phyloP scores from a whole-genome alignment of 1,139 yeast species.

The Eremothecium coryli region DNA sequence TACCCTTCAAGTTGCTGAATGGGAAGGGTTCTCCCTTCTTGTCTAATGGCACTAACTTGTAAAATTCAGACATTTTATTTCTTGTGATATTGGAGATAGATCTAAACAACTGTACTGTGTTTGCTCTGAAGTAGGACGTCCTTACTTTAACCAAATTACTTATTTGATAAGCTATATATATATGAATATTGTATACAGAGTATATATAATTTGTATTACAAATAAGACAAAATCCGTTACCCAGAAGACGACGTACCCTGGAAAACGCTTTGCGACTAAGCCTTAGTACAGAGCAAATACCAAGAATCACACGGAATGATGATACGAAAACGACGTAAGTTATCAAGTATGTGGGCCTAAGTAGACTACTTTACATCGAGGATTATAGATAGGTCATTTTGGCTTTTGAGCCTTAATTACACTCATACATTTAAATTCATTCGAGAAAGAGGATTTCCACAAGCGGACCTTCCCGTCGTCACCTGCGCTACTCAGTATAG shows the following conservation, averaged over 20 bases:
- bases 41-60: slow-evolving; percentile 48
- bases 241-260: too few relatives aligned
- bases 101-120: too few relatives aligned
- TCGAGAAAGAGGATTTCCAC: slow-evolving; percentile 83
- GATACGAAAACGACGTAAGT: too few relatives aligned
- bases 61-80: slow-evolving; percentile 36
- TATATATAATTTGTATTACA: too few relatives aligned
- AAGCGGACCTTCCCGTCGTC: slow-evolving; percentile 88
- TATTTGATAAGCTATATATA: neutral
- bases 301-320: too few relatives aligned
- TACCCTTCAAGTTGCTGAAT: slow-evolving; percentile 60
- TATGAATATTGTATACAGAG: neutral
- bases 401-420: slow-evolving; percentile 65
- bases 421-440: slow-evolving; percentile 87
- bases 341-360: too few relatives aligned
- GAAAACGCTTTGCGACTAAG: too few relatives aligned
- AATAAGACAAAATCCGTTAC: too few relatives aligned
- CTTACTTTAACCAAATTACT: neutral
- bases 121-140: too few relatives aligned
- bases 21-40: slow-evolving; percentile 46
- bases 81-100: neutral
- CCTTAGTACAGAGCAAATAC: too few relatives aligned
- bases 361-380: too few relatives aligned
- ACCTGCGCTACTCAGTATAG: slow-evolving; percentile 86
- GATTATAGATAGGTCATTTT: too few relatives aligned